Evolutionary conservation across 371 early-diverging fungal genomes (phyloP).

Genomic region (Mortierella sp.): DNA sequence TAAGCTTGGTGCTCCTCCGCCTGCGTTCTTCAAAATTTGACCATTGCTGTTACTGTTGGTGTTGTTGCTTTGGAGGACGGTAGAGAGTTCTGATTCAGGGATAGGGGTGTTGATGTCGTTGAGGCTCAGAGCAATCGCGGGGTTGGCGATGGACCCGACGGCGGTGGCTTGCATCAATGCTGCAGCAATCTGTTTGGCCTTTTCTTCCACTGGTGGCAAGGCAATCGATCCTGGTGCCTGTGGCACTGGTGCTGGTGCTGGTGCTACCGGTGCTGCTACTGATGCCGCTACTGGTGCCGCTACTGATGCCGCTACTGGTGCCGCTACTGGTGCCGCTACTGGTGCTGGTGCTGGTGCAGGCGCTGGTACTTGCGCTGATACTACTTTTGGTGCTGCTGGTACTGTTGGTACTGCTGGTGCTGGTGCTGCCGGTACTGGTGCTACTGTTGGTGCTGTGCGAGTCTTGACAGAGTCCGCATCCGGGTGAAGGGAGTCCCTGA

Average conservation of each 20-base stretch:
- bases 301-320: neutral
- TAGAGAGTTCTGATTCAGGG: conserved; percentile 5
- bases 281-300: neutral
- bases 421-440: neutral
- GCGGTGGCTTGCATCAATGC: conserved; percentile 19
- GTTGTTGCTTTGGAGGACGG: neutral
- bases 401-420: neutral
- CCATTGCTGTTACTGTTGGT: neutral
- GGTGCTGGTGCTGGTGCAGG: neutral
- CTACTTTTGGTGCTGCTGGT: conserved; percentile 3
- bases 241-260: neutral
- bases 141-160: neutral
- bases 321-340: neutral
- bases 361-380: neutral
- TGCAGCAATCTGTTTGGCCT: conserved; percentile 17
- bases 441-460: neutral
- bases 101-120: conserved; percentile 24
- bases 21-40: neutral
- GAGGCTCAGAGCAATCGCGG: conserved; percentile 16
- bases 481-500: conserved; percentile 31
- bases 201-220: conserved; percentile 20
- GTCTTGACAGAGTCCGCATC: conserved; percentile 9
- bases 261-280: neutral
- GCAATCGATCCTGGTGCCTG: conserved; percentile 13
- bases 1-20: neutral